phyloP scores from a whole-genome alignment of 2,329 filamentous ascomycete species.

The Mycosphaerelloides madeirae region DNA sequence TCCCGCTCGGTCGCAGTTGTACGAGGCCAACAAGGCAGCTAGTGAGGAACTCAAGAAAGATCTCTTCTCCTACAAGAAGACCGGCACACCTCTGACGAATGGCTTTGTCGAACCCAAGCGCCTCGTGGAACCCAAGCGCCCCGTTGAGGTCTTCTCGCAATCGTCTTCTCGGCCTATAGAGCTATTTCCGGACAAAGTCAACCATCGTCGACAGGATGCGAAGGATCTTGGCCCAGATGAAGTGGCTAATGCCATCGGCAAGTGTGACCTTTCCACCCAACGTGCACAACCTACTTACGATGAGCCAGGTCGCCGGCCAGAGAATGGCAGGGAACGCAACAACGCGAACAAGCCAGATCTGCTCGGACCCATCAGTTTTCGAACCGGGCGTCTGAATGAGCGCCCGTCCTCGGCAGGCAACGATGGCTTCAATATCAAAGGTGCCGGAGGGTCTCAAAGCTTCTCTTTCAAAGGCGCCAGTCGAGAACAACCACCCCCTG shows the following conservation, averaged over 20 bases:
- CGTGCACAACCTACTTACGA: slow-evolving; percentile 16
- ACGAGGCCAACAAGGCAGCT: slow-evolving; percentile 20
- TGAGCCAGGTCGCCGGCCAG: slow-evolving; percentile 12
- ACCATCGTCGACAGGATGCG: slow-evolving; percentile 43
- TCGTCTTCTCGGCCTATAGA: slow-evolving; percentile 24
- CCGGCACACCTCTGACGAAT: slow-evolving; percentile 9
- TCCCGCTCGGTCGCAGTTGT: slow-evolving; percentile 9
- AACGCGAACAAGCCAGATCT: slow-evolving; percentile 14
- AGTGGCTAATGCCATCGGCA: slow-evolving; percentile 22
- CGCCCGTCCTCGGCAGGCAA: slow-evolving; percentile 5
- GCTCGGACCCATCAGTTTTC: slow-evolving; percentile 16
- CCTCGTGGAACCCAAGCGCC: neutral
- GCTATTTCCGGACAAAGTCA: slow-evolving; percentile 38
- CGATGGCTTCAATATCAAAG: slow-evolving; percentile 34
- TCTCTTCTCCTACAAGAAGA: slow-evolving; percentile 34
- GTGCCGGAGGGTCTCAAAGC: slow-evolving; percentile 22
- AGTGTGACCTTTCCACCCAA: slow-evolving; percentile 23
- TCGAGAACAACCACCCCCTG: slow-evolving; percentile 3
- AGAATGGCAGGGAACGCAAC: slow-evolving; percentile 3
- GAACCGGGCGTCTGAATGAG: slow-evolving; percentile 12
- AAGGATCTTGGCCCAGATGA: slow-evolving; percentile 31
- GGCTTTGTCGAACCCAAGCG: slow-evolving; percentile 7
- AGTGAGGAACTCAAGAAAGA: slow-evolving; percentile 34
- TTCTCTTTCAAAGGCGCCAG: slow-evolving; percentile 32
- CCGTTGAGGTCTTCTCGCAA: slow-evolving; percentile 23